phyloP scores from a whole-genome alignment of 2,329 filamentous ascomycete species.

The Coniella lustricola region DNA sequence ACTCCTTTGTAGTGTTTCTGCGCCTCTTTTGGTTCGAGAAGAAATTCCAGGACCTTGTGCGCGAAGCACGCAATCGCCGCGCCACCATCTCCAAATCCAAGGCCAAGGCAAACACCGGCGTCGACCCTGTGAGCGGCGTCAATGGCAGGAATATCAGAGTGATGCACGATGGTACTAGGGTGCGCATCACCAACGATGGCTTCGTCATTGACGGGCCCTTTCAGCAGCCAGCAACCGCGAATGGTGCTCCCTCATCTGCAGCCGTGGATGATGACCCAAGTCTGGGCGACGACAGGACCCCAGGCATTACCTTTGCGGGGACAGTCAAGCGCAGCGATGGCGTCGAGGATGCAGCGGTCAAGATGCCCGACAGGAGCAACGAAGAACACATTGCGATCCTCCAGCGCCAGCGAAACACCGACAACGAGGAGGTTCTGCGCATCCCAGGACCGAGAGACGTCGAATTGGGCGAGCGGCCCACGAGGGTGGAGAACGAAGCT shows the following conservation, averaged over 20 bases:
- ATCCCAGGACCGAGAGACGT: slow-evolving; percentile 91
- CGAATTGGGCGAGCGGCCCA: slow-evolving; percentile 71
- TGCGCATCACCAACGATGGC: slow-evolving; percentile 55
- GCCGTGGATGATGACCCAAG: slow-evolving; percentile 4
- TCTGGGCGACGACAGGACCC: slow-evolving; percentile 22
- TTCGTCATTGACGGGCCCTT: slow-evolving; percentile 37
- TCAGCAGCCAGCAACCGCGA: slow-evolving; percentile 23
- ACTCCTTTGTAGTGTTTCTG: slow-evolving; percentile 82
- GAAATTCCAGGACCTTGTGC: slow-evolving; percentile 77
- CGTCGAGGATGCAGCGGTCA: slow-evolving; percentile 39
- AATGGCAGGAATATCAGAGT: slow-evolving; percentile 60
- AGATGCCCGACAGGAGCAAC: slow-evolving; percentile 46
- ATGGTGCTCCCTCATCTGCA: slow-evolving; percentile 12
- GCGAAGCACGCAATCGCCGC: slow-evolving; percentile 61
- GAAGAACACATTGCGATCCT: slow-evolving; percentile 85
- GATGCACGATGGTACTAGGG: slow-evolving; percentile 49
- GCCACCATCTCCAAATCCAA: slow-evolving; percentile 56
- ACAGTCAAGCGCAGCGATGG: slow-evolving; percentile 56
- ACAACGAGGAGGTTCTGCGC: slow-evolving; percentile 66
- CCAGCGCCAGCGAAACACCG: slow-evolving; percentile 70
- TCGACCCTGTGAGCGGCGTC: slow-evolving; percentile 54
- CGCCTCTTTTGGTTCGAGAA: slow-evolving; percentile 98
- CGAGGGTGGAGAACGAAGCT: slow-evolving; percentile 35
- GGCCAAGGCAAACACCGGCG: slow-evolving; percentile 40
- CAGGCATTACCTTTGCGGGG: slow-evolving; percentile 62